phyloP scores from a whole-genome alignment of 2,329 filamentous ascomycete genomes.

The Aspergillus viridinutans region DNA sequence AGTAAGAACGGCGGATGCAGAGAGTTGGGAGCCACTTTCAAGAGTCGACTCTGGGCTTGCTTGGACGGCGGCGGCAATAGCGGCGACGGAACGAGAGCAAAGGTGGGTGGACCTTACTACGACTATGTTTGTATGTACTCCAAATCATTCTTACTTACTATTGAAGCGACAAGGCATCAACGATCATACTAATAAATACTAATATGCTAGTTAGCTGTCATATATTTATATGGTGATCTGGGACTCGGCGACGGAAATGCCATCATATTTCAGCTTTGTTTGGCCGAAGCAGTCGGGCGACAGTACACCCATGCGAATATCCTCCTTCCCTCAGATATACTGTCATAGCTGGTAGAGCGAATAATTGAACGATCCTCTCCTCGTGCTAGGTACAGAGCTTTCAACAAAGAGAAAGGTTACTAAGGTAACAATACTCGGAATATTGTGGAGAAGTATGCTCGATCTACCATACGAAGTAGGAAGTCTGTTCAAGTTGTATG shows the following conservation, averaged over 20 bases:
- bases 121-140: no score
- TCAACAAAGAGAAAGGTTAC: neutral
- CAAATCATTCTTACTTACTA: no score
- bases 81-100: constrained; percentile 6
- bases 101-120: neutral
- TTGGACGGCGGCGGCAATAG: constrained; percentile 19
- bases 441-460: neutral
- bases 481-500: neutral
- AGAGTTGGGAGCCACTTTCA: constrained; percentile 11
- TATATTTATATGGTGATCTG: no score
- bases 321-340: no score
- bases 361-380: neutral
- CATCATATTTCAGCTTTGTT: no score
- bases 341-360: neutral
- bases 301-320: no score
- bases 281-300: no score
- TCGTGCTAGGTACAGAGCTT: neutral
- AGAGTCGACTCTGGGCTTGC: constrained; percentile 8
- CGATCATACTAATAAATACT: neutral
- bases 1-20: constrained; percentile 9
- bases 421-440: neutral
- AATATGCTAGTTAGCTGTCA: no score
- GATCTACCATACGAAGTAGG: no score
- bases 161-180: neutral
- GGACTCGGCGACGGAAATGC: no score